Evolutionary conservation across 1,284 basidiomycete genomes (phyloP).

Genomic region (Pseudozyma tsukubaensis): DNA sequence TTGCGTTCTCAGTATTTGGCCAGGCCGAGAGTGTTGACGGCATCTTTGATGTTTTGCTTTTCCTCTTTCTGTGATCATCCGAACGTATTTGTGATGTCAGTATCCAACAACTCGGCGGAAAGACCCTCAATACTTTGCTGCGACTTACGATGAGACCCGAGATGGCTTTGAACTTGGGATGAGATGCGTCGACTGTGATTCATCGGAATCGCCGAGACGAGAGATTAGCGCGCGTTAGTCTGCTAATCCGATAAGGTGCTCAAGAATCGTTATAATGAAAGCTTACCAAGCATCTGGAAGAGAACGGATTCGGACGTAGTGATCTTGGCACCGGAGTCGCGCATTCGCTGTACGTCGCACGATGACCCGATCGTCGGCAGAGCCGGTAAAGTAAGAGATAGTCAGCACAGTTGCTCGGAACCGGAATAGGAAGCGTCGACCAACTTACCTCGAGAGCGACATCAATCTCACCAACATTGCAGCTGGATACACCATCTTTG

Average conservation of each 20-base stretch:
- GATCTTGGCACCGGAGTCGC: slow-evolving; percentile 79
- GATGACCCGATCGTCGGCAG: no score
- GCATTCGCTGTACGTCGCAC: slow-evolving; percentile 72
- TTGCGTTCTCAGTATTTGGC: slow-evolving; percentile 29
- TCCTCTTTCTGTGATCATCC: slow-evolving; percentile 50
- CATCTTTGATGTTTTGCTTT: slow-evolving; percentile 56
- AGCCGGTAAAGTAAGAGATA: not conserved
- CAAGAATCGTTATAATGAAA: not conserved
- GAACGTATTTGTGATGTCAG: not conserved
- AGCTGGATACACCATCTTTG: slow-evolving; percentile 85
- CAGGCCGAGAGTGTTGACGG: slow-evolving; percentile 45
- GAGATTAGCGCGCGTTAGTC: not conserved
- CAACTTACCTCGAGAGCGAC: slow-evolving; percentile 72
- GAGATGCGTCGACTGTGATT: slow-evolving; percentile 73
- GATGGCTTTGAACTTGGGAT: slow-evolving; percentile 80
- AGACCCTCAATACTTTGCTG: not conserved
- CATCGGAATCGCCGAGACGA: not conserved
- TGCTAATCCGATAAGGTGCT: not conserved
- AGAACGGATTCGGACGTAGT: slow-evolving; percentile 84
- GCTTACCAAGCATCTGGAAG: slow-evolving; percentile 76
- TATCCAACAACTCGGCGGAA: no score
- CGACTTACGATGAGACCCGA: slow-evolving; percentile 73
- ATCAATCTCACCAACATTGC: slow-evolving; percentile 74
- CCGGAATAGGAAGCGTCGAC: no score
- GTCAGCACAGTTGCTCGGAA: not conserved